Base-by-base conservation (phyloP, 495 filamentous ascomycete species). In the Hypoxylon lienhwacheense region DNA sequence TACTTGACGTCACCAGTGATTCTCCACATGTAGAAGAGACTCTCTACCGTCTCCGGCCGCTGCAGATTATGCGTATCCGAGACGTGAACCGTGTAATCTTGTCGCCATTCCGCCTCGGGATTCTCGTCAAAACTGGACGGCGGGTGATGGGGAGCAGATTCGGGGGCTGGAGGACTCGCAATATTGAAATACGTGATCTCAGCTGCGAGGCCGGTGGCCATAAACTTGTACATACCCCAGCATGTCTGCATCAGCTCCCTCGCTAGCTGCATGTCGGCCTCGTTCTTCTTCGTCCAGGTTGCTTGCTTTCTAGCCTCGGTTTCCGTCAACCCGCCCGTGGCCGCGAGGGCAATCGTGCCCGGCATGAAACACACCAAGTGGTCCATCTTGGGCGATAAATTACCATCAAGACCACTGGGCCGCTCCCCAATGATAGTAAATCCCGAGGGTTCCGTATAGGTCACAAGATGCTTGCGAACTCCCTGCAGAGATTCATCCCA, bases 361-460 rank as follows among this genome's bases (percentile, higher is more conserved):
- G 93, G 91, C 80, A 97, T 87, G 76, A 97, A 99, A 75, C 93
- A 99, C 29, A 91, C 91, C 5, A 97, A 77, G 67, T 99, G 93
- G 64, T 97, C 93, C 95, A 99, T 97, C 72, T 97, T 97, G 14
- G 92, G 88, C 0, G 77, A 81, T 5, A 96, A 63, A 0, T 66
- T 37, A 1, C 76, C 71, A 16, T 79, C 66, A 8, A 99, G 74
- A 8, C 95, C 95, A 21, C 73, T 70, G 0, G 89, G 92, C 14
- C 89, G 83, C 67, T 99, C 93, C 25, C 82, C 92, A 20, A 97
- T 81, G 39, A 97, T 82, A 24, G 91, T 92, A 55, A 96, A 82
- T 44, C 85, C 80, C 1, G 85, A 85, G 5, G 85, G 82, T 42
- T 85, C 81, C 3, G 90, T 90, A 67, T 97, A 97, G 0, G 89